A percentile compares a stretch with the other conserved stretches of the same genome.
phyloP scores from a whole-genome alignment of 2,329 filamentous ascomycete species.

The Diaporthe longicolla region DNA sequence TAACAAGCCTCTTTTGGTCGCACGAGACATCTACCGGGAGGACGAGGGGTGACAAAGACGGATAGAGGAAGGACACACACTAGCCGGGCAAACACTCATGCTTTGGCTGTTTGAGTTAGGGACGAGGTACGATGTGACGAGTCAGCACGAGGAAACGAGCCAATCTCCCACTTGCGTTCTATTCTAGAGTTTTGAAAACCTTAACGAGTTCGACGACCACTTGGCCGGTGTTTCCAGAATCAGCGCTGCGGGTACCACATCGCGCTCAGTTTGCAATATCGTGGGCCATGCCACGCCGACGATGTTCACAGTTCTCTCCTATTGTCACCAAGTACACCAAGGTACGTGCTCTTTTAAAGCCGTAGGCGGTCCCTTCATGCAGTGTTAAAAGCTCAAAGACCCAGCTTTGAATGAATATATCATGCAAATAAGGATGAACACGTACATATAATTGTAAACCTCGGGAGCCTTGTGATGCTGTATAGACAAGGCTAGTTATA shows the following conservation, averaged over 20 bases:
- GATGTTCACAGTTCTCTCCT: not conserved
- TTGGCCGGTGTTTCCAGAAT: not conserved
- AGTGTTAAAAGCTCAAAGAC: too few relatives aligned
- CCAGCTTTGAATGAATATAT: too few relatives aligned
- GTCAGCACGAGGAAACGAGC: not conserved
- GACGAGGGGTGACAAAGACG: constrained; percentile 7
- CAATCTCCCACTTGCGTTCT: not conserved
- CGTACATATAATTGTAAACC: too few relatives aligned
- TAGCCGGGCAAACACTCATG: constrained; percentile 10
- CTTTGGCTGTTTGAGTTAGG: not conserved
- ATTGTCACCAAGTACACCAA: too few relatives aligned
- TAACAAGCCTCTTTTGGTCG: not conserved
- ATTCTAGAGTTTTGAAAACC: not conserved
- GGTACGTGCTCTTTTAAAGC: too few relatives aligned
- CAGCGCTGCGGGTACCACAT: not conserved
- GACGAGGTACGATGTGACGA: not conserved
- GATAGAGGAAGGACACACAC: constrained; percentile 2
- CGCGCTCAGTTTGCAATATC: not conserved
- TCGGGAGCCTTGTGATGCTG: too few relatives aligned
- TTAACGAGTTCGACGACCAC: not conserved
- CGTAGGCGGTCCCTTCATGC: too few relatives aligned
- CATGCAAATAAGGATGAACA: too few relatives aligned
- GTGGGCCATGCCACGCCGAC: not conserved
- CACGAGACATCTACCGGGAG: constrained; percentile 32
- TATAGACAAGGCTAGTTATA: too few relatives aligned